Conservation (phyloP, 176 grass and related monocot genomes). For the Oryza punctata region DNA sequence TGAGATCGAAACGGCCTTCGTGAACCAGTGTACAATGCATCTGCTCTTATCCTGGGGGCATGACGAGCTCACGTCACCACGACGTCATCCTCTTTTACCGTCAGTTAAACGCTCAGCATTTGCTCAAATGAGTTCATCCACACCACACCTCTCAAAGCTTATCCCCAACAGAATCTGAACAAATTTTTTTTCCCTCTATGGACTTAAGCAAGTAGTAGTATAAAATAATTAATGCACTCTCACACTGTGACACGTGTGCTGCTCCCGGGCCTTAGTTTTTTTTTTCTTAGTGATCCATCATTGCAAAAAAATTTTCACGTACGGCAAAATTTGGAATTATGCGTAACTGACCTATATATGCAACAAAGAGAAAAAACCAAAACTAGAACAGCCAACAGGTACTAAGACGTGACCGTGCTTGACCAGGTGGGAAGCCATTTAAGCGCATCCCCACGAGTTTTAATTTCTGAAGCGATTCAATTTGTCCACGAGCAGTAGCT, state of each 20-base stretch:
- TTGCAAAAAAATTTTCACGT: background rate
- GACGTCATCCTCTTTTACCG: background rate
- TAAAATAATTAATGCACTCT: background rate
- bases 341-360: background rate
- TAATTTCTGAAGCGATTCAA: background rate
- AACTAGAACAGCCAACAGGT: background rate
- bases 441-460: background rate
- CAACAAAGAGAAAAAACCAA: background rate
- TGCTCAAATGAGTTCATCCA: background rate
- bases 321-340: background rate
- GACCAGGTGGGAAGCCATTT: conserved; percentile 39
- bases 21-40: background rate
- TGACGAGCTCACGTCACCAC: background rate
- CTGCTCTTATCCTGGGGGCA: background rate
- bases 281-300: background rate
- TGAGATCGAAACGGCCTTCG: background rate
- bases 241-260: background rate
- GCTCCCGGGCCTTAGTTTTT: background rate
- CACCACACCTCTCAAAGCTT: background rate
- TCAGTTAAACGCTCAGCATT: background rate
- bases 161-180: background rate
- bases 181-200: background rate
- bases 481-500: background rate
- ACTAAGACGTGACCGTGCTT: background rate
- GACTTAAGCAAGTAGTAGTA: too few relatives aligned